Percentiles rank a stretch among this genome's conserved stretches.
Conservation (phyloP, 75 land plant species). For the Adiantum capillusveneris region DNA sequence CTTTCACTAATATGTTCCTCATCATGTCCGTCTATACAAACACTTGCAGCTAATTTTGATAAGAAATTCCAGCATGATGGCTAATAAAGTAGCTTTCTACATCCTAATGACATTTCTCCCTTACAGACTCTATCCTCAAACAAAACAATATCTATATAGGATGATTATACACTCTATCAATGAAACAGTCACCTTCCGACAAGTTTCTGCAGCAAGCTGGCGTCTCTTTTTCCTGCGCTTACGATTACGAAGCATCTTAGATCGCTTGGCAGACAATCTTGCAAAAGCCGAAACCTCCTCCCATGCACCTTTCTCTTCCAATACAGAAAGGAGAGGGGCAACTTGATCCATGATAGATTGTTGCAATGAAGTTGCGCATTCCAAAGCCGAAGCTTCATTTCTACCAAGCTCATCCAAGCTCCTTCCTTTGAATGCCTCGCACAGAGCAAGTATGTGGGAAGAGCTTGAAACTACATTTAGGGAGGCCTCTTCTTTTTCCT, state of each 20-base stretch:
- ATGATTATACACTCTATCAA: too few species aligned
- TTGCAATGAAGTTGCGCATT: constrained; percentile 47
- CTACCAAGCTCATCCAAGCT: background rate
- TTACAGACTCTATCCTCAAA: too few species aligned
- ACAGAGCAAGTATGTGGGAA: background rate
- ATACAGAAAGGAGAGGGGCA: constrained; percentile 36
- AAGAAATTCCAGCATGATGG: too few species aligned
- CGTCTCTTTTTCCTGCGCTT: constrained; percentile 69
- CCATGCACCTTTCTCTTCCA: constrained; percentile 43
- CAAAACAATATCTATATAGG: too few species aligned
- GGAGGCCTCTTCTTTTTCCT: background rate
- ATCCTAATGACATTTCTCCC: too few species aligned
- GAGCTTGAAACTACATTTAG: background rate
- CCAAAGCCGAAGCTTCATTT: constrained; percentile 15
- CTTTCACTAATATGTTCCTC: too few species aligned
- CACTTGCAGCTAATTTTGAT: too few species aligned
- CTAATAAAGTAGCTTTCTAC: too few species aligned
- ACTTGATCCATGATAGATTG: constrained; percentile 31
- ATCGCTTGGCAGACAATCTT: constrained; percentile 39
- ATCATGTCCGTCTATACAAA: too few species aligned
- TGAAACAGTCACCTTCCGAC: constrained; percentile 38
- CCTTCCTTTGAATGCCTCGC: constrained; percentile 14
- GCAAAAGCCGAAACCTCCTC: constrained; percentile 66
- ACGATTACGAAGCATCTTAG: constrained; percentile 69
- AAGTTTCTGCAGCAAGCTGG: constrained; percentile 50